A percentile compares a stretch with the other conserved stretches of the same genome.
Evolutionary conservation across 1,284 basidiomycete genomes (phyloP).

Genomic region (Rhodotorula sp.): DNA sequence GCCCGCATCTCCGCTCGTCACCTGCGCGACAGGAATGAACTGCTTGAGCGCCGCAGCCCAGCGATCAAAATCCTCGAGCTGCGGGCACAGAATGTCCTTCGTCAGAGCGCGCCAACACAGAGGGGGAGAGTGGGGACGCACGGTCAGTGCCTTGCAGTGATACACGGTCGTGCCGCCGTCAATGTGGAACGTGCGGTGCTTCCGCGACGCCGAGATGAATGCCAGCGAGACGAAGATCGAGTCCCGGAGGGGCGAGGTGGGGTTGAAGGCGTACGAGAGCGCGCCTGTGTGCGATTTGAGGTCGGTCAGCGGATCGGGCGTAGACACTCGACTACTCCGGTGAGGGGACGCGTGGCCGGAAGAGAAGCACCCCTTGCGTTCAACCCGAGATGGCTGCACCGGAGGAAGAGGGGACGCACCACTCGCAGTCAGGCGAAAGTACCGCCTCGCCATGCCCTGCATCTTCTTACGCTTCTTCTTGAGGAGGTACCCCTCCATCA

Average conservation of each 20-base stretch:
- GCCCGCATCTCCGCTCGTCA: not conserved
- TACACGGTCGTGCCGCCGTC: conserved; percentile 71
- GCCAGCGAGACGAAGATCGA: conserved; percentile 67
- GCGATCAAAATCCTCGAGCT: conserved; percentile 65
- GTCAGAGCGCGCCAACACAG: conserved; percentile 49
- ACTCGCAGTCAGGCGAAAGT: conserved; percentile 18
- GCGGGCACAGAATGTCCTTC: conserved; percentile 34
- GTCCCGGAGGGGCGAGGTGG: conserved; percentile 69
- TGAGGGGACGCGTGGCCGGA: no score
- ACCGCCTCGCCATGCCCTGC: conserved; percentile 62
- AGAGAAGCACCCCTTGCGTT: no score
- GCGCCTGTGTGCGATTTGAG: conserved; percentile 58
- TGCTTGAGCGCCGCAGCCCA: conserved; percentile 67
- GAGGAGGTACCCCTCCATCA: conserved; percentile 41
- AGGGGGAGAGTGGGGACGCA: conserved; percentile 58
- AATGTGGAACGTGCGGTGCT: conserved; percentile 71
- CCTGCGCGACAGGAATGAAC: conserved; percentile 39
- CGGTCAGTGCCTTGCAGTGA: conserved; percentile 40
- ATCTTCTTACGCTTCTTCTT: conserved; percentile 62
- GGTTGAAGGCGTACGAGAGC: conserved; percentile 73
- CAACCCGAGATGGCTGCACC: not conserved
- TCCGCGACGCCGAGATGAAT: conserved; percentile 68
- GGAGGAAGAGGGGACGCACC: not conserved
- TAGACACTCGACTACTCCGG: no score
- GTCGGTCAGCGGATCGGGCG: not conserved